Evolutionary conservation across 768 basidiomycete genomes (phyloP), one percentile per base, ranked within the genome.

Genomic region (Harrya chromipes): DNA sequence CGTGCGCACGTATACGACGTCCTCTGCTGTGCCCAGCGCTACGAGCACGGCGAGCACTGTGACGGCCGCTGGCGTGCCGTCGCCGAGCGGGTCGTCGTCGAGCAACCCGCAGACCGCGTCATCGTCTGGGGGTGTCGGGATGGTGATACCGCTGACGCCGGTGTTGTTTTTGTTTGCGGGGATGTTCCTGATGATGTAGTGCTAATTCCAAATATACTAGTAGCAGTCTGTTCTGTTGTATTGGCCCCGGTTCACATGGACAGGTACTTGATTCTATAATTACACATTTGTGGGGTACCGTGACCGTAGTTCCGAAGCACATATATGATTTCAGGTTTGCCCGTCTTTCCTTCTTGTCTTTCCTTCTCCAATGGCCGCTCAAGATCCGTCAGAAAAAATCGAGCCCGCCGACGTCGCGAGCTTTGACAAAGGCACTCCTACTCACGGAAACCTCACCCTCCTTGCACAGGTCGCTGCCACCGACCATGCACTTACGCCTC

Each of bases 1-100:
- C 54, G 67, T 90, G 26, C 81, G 82, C 16, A 79, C 82, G 11
- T 87, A 84, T 61, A 70, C 74, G 13, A 75, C 71, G 0, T 14
- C 27, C 4, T 4, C 13, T 4, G 47, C 36, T 23, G 40, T 14
- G 9, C 51, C 59, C 2, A 34, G 49, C 17, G 7, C 59, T 11
- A 56, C 65, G 10, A 4, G 19, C 13, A 23, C 50, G 17, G 27
- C 21, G 26, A 27, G 5, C 26, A n/a, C n/a, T n/a, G n/a, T n/a
- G n/a, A 27, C 26, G 26, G 2, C 8, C 10, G 10, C 26, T 2
- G 8, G 8, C 24, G 0, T 19, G 7, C 12, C 39, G 6, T 11
- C 38, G 2, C 16, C 43, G 19, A 43, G 31, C 20, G 17, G 14
- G 12, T 6, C 7, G 21, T 9, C 37, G 26, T 19, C 39, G 23